Percentiles rank a stretch among this genome's conserved stretches.
phyloP scores from a whole-genome alignment of 129 eudicot species.

The Tagetes patula region DNA sequence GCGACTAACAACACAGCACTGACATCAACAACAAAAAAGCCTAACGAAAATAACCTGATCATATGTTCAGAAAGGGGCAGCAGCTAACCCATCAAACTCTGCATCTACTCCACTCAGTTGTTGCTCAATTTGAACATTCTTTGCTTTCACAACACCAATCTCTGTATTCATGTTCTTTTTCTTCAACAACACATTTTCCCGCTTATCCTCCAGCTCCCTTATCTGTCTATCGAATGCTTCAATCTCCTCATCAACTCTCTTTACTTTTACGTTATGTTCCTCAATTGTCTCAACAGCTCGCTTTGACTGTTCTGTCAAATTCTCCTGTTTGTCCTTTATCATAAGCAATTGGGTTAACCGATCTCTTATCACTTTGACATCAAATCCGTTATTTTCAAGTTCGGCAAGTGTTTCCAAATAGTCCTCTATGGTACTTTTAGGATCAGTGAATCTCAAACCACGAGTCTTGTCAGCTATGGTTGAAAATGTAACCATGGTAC shows the following conservation, averaged over 20 bases:
- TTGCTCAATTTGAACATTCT: slow-evolving; percentile 19
- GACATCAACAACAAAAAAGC: slow-evolving; percentile 12
- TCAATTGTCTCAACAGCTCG: slow-evolving; percentile 26
- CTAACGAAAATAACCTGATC: not conserved
- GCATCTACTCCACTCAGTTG: slow-evolving; percentile 20
- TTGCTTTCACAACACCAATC: slow-evolving; percentile 38
- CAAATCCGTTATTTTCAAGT: slow-evolving; percentile 71
- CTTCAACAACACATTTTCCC: slow-evolving; percentile 17
- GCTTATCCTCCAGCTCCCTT: slow-evolving; percentile 44
- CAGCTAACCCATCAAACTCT: slow-evolving; percentile 47
- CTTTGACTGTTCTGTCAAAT: slow-evolving; percentile 31
- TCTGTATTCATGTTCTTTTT: slow-evolving; percentile 38
- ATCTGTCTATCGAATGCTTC: slow-evolving; percentile 44
- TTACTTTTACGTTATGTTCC: slow-evolving; percentile 35
- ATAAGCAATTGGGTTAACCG: slow-evolving; percentile 44
- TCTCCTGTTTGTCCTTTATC: slow-evolving; percentile 43
- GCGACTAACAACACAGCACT: slow-evolving; percentile 16
- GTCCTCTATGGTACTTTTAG: slow-evolving; percentile 48
- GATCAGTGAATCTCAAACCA: slow-evolving; percentile 44
- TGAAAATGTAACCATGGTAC: slow-evolving; percentile 65
- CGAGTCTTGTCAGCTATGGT: slow-evolving; percentile 50
- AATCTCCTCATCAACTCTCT: slow-evolving; percentile 38
- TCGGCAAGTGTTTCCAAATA: slow-evolving; percentile 59
- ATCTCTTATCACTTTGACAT: slow-evolving; percentile 47
- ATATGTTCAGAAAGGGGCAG: slow-evolving; percentile 32